phyloP scores from a whole-genome alignment of 768 basidiomycete genomes.

The Pleurotus eryngii region DNA sequence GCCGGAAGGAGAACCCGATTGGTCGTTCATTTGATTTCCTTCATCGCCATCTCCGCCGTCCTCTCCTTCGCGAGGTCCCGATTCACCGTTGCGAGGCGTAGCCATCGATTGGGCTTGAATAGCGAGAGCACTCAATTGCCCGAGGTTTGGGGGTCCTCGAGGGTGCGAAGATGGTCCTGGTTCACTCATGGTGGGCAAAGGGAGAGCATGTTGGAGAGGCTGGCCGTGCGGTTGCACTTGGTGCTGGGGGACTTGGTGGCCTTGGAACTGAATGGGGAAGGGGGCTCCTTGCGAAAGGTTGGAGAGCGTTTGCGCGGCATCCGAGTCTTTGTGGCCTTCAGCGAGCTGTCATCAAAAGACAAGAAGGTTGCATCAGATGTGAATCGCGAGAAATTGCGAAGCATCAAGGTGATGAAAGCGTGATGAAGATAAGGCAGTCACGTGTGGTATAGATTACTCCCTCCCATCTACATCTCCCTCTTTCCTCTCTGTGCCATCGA shows the following conservation, averaged over 20 bases:
- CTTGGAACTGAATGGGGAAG: conserved; percentile 13
- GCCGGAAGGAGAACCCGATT: conserved; percentile 10
- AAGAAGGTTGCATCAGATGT: conserved; percentile 30
- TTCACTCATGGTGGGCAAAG: conserved; percentile 49
- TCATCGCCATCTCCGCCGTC: conserved; percentile 28
- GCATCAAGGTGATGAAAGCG: conserved; percentile 4
- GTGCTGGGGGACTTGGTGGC: conserved; percentile 21
- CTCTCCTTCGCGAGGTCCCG: conserved; percentile 11
- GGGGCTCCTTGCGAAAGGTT: conserved; percentile 46
- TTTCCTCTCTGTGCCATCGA: neutral
- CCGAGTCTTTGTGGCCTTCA: conserved; percentile 50
- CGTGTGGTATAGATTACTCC: conserved; percentile 21
- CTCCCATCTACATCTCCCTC: neutral
- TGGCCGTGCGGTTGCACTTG: conserved; percentile 31
- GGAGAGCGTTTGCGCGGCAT: conserved; percentile 56
- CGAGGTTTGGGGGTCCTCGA: conserved; percentile 61
- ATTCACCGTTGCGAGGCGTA: conserved; percentile 3
- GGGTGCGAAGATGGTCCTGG: conserved; percentile 74
- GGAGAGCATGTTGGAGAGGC: conserved; percentile 27
- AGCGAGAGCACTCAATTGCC: conserved; percentile 47
- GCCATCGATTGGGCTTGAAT: conserved; percentile 35
- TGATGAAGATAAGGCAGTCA: conserved; percentile 22
- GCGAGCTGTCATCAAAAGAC: conserved; percentile 8
- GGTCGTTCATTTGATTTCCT: conserved; percentile 20
- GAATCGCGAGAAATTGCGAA: conserved; percentile 1